These are phyloP conservation scores for Calonectria pauciramosa DNA, from an alignment of 2,329 filamentous ascomycete species.

Conservation along the genomic window DNA sequence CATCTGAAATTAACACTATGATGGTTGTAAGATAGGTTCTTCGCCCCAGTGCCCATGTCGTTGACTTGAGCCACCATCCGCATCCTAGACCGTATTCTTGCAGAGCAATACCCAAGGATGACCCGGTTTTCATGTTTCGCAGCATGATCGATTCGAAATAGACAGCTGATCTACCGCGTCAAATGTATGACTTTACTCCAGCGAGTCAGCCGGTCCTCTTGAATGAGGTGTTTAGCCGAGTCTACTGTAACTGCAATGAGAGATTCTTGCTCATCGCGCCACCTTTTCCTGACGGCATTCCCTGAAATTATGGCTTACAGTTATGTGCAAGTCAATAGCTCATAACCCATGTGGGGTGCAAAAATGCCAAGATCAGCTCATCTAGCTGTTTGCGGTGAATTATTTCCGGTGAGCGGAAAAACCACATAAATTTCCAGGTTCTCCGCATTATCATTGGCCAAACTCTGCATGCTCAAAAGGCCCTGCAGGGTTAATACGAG, in stretches of 20 bases:
- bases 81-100: no score
- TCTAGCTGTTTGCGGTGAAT: not conserved
- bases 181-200: no score
- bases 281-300: not conserved
- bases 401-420: not conserved
- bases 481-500: not conserved
- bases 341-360: not conserved
- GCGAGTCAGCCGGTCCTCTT: not conserved
- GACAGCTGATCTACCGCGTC: no score
- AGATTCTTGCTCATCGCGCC: not conserved
- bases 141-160: no score
- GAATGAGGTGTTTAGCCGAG: not conserved
- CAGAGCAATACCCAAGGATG: no score
- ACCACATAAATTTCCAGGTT: not conserved
- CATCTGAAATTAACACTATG: no score
- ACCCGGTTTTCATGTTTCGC: no score
- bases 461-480: not conserved
- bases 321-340: not conserved
- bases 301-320: not conserved
- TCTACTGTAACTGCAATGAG: not conserved
- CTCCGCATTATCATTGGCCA: not conserved
- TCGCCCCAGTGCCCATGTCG: no score
- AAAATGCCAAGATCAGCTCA: not conserved
- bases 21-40: no score
- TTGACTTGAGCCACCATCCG: no score